Evolutionary conservation across 129 eudicot genomes (phyloP).

Genomic region (Centaurea solstitialis): DNA sequence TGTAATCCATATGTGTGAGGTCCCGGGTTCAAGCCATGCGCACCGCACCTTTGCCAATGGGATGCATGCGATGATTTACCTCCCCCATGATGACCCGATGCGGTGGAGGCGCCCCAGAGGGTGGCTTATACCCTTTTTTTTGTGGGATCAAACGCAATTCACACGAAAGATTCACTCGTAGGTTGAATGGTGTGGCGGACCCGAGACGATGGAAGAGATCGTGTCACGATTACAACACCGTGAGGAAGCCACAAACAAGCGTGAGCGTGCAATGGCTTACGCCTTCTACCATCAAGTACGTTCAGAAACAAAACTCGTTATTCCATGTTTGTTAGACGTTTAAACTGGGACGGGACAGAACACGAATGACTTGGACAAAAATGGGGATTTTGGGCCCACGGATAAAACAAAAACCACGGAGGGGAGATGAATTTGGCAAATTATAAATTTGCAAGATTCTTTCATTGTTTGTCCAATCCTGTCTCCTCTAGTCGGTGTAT

Average conservation of each 20-base stretch:
- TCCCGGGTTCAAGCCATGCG: too few relatives aligned
- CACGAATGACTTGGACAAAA: too few relatives aligned
- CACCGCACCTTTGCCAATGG: too few relatives aligned
- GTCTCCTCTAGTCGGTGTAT: neutral
- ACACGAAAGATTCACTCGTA: neutral
- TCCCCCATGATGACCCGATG: too few relatives aligned
- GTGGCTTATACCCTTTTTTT: too few relatives aligned
- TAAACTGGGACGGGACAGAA: too few relatives aligned
- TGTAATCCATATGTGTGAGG: too few relatives aligned
- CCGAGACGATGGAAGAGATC: slow-evolving; percentile 66
- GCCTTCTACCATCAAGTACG: slow-evolving; percentile 64
- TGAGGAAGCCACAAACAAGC: slow-evolving; percentile 60
- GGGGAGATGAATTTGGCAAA: neutral
- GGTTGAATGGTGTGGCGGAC: slow-evolving; percentile 68
- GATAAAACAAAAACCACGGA: too few relatives aligned
- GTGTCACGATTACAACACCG: slow-evolving; percentile 59
- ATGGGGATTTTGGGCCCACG: neutral
- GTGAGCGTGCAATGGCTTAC: slow-evolving; percentile 67
- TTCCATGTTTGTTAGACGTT: neutral
- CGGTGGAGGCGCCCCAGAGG: too few relatives aligned
- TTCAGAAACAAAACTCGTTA: neutral
- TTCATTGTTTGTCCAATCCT: neutral
- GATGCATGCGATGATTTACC: too few relatives aligned
- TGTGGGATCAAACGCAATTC: neutral
- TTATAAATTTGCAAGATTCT: neutral